These are phyloP conservation scores for Diaporthe sp. DNA, from an alignment of 2,329 filamentous ascomycete genomes.

Conservation along the genomic window DNA sequence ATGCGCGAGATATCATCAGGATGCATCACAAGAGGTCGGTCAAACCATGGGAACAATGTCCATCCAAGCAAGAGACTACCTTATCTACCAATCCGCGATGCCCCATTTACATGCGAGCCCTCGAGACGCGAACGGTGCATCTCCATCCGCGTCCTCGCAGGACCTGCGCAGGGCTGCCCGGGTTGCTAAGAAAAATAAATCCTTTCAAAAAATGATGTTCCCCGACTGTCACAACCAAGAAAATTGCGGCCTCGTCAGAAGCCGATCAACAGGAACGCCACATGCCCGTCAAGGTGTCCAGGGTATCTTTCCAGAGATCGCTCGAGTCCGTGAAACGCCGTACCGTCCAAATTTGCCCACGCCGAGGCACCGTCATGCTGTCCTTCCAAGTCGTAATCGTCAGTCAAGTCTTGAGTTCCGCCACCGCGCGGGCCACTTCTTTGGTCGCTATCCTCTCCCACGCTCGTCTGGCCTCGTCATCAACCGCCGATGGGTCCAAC, in stretches of 20 bases:
- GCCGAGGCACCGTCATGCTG: conserved; percentile 37
- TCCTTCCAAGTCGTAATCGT: conserved; percentile 47
- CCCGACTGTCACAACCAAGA: conserved; percentile 31
- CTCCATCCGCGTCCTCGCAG: conserved; percentile 1
- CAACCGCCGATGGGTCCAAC: conserved; percentile 67
- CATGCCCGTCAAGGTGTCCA: conserved; percentile 33
- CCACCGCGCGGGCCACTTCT: conserved; percentile 83
- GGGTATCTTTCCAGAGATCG: conserved; percentile 44
- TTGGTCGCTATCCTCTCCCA: conserved; percentile 83
- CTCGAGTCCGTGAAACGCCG: conserved; percentile 41
- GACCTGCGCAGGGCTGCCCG: conserved; percentile 16
- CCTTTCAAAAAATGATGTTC: conserved; percentile 24
- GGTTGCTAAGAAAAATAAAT: conserved; percentile 29
- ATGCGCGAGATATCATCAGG: neutral
- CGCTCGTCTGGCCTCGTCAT: conserved; percentile 73
- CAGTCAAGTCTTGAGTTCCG: conserved; percentile 65
- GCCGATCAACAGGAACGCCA: conserved; percentile 36
- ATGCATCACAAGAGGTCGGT: conserved; percentile 11
- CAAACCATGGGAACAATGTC: conserved; percentile 18
- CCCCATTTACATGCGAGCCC: conserved; percentile 31
- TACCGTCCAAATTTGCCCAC: conserved; percentile 33
- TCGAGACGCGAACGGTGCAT: conserved; percentile 25
- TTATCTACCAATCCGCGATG: conserved; percentile 33
- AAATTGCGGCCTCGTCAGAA: conserved; percentile 28
- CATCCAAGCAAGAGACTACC: conserved; percentile 33